Percentiles rank a stretch among this genome's conserved stretches.
phyloP scores from a whole-genome alignment of 1,139 yeast species.

The Candida albicans region DNA sequence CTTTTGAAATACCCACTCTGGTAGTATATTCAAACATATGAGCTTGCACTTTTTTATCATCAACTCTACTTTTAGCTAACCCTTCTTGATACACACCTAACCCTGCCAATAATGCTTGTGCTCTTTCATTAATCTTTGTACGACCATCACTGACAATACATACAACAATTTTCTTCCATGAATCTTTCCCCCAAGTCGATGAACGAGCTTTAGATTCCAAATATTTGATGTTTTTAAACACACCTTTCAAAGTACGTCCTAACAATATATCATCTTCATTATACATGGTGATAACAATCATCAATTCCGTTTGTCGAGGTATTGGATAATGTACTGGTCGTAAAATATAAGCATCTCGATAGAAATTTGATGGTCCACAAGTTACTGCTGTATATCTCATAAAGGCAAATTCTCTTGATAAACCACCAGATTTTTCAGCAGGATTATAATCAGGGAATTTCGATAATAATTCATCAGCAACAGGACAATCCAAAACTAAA shows the following conservation, averaged over 20 bases:
- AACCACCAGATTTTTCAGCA: constrained; percentile 39
- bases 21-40: constrained; percentile 51
- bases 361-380: constrained; percentile 51
- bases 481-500: constrained; percentile 52
- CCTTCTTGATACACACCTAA: constrained; percentile 53
- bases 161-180: constrained; percentile 51
- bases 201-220: constrained; percentile 45
- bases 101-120: constrained; percentile 49
- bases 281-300: constrained; percentile 51
- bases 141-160: constrained; percentile 52
- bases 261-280: constrained; percentile 49
- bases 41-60: constrained; percentile 47
- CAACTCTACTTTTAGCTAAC: constrained; percentile 48
- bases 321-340: constrained; percentile 49
- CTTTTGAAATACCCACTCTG: constrained; percentile 47
- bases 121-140: constrained; percentile 48
- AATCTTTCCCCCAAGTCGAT: constrained; percentile 48
- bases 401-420: constrained; percentile 47
- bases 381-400: constrained; percentile 54
- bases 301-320: constrained; percentile 46
- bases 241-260: constrained; percentile 49
- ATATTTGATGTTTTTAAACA: constrained; percentile 48
- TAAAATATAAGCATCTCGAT: constrained; percentile 45
- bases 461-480: constrained; percentile 45
- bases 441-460: constrained; percentile 44